A percentile compares a stretch with the other conserved stretches of the same genome.
phyloP scores from a whole-genome alignment of 805 yeast genomes.

The Candida pini region DNA sequence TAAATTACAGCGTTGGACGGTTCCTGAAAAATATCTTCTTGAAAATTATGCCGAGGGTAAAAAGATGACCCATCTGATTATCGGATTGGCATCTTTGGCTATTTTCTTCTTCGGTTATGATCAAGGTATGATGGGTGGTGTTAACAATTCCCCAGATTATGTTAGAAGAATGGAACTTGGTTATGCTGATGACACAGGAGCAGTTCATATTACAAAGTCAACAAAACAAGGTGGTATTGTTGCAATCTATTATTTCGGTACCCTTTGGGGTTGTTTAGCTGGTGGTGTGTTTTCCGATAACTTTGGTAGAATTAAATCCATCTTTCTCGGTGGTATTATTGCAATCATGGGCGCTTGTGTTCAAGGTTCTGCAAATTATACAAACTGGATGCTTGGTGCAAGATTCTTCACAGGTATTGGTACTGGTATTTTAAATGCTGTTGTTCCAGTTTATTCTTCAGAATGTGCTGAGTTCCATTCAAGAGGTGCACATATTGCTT shows the following conservation, averaged over 20 bases:
- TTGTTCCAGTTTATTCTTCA: slow-evolving; percentile 33
- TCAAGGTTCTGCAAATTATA: slow-evolving; percentile 16
- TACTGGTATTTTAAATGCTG: slow-evolving; percentile 31
- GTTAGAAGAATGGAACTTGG: slow-evolving; percentile 18
- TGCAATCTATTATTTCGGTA: slow-evolving; percentile 42
- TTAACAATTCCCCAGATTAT: slow-evolving; percentile 26
- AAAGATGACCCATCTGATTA: slow-evolving; percentile 4
- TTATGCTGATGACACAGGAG: slow-evolving; percentile 11
- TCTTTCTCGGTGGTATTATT: slow-evolving; percentile 20
- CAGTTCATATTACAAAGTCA: slow-evolving; percentile 13
- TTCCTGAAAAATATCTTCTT: slow-evolving; percentile 2
- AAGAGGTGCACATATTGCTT: slow-evolving; percentile 30
- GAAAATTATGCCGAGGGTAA: slow-evolving; percentile 4
- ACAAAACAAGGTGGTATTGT: slow-evolving; percentile 36
- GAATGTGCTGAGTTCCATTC: slow-evolving; percentile 31
- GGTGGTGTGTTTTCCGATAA: slow-evolving; percentile 24
- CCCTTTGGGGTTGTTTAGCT: slow-evolving; percentile 33
- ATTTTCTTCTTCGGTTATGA: slow-evolving; percentile 32
- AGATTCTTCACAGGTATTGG: slow-evolving; percentile 32
- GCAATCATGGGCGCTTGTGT: slow-evolving; percentile 30
- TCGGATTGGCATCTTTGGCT: slow-evolving; percentile 5
- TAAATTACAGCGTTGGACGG: slow-evolving; percentile 2
- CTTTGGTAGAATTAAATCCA: slow-evolving; percentile 30
- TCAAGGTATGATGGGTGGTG: slow-evolving; percentile 43
- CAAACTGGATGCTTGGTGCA: slow-evolving; percentile 27